Base-by-base conservation (phyloP, 352 stramenopile species). In the Globisporangium cederbergense region DNA sequence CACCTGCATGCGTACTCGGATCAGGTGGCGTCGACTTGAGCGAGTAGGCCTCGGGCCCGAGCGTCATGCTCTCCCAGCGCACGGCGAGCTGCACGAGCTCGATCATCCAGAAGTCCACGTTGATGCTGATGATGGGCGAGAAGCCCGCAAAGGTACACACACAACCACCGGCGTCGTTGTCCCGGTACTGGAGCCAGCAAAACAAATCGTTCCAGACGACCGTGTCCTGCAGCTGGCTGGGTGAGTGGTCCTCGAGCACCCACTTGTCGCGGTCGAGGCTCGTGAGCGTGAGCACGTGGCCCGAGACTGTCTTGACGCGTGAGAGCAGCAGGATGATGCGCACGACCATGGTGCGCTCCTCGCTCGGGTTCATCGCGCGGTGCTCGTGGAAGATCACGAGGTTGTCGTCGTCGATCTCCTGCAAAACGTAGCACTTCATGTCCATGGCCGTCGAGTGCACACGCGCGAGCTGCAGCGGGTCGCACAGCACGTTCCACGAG, bases 121-220 rank as follows among this genome's bases (percentile, higher is more conserved):
- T 68, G 22, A 14, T 10, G 28, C 46, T 56, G 0, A 68, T n/a
- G 10, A 32, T 38, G 1, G 50, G 38, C 20, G 50, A n/a, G 3
- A 54, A 36, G 18, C 63, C 63, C 2, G 55, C 62, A n/a, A 67
- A 62, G 14, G 55, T n/a, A 36, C 62, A 59, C 8, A 16, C 32
- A 22, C 20, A 64, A 16, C 1, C n/a, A 13, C 3, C 4, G 0
- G 22, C 22, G 22, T 20, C 10, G 16, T 3, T n/a, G 36, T 64
- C 51, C 18, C 18, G 11, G 50, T 69, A 69, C 43, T 69, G n/a
- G 5, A 69, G 43, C 56, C 56, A 60, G 25, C 55, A 62, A 2
- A 61, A 67, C 11, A 67, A 30, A 8, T 67, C 32, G 62, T 30
- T 67, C 62, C 62, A 67, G 51, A 57, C 30, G n/a, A 66, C 28